phyloP scores from a whole-genome alignment of 257 asterid genomes.

The Solanum virginianum region DNA sequence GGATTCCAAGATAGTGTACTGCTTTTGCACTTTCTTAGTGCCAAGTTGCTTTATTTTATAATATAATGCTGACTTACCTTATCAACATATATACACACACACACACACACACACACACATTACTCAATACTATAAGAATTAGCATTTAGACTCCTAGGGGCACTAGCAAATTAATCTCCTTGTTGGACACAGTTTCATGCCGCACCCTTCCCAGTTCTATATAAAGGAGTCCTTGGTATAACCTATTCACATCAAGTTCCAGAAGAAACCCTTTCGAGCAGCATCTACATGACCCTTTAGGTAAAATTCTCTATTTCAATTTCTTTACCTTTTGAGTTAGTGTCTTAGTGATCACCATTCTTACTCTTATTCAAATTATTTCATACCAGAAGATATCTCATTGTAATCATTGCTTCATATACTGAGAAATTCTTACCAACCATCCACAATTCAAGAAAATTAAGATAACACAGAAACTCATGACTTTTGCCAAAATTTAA shows the following conservation, averaged over 20 bases:
- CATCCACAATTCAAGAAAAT: not conserved
- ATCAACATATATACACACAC: too few species aligned
- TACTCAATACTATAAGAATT: not conserved
- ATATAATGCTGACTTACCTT: not conserved
- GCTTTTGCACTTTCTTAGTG: not conserved
- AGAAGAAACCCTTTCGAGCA: not conserved
- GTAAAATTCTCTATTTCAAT: not conserved
- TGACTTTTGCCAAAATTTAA: not conserved
- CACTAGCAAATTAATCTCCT: not conserved
- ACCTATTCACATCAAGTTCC: not conserved
- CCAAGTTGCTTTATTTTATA: not conserved
- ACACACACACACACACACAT: too few species aligned
- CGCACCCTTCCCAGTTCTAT: not conserved
- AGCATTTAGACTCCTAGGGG: not conserved
- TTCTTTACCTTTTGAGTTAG: not conserved
- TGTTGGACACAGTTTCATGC: not conserved
- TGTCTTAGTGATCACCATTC: not conserved
- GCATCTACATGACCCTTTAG: not conserved
- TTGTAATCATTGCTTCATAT: not conserved
- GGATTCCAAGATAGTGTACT: not conserved
- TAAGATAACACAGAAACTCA: not conserved
- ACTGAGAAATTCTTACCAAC: not conserved
- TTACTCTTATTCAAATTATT: not conserved
- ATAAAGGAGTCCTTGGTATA: not conserved
- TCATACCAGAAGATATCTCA: not conserved